phyloP scores from a whole-genome alignment of 345 rosid genomes.

The Heritiera fomes region DNA sequence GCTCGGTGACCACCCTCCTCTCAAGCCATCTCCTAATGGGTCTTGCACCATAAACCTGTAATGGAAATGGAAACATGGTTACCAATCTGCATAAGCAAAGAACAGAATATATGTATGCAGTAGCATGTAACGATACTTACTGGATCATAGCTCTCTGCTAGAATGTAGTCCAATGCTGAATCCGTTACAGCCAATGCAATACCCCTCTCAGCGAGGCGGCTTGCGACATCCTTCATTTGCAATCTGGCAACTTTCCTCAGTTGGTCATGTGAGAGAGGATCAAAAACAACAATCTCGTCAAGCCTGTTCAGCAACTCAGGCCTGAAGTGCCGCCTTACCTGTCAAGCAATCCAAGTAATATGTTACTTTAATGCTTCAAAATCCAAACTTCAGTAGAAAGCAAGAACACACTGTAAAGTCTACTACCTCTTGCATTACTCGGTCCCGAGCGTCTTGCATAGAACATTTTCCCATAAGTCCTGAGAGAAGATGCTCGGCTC shows the following conservation, averaged over 20 bases:
- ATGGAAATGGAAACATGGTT: not conserved
- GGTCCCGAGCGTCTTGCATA: slow-evolving; percentile 79
- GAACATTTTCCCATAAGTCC: slow-evolving; percentile 70
- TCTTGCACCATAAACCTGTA: slow-evolving; percentile 84
- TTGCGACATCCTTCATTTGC: slow-evolving; percentile 85
- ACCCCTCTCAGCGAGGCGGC: slow-evolving; percentile 83
- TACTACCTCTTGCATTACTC: slow-evolving; percentile 76
- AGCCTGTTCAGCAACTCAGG: slow-evolving; percentile 89
- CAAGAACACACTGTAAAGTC: not conserved
- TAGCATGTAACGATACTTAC: slow-evolving; percentile 38
- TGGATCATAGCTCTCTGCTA: slow-evolving; percentile 84
- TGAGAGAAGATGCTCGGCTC: slow-evolving; percentile 78
- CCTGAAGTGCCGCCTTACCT: slow-evolving; percentile 80
- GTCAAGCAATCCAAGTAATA: not conserved
- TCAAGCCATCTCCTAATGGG: slow-evolving; percentile 97
- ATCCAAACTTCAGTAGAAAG: too few species aligned
- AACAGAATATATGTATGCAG: not conserved
- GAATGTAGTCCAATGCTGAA: slow-evolving; percentile 65
- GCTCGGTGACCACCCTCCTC: slow-evolving; percentile 83
- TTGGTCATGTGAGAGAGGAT: slow-evolving; percentile 90
- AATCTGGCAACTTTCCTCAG: slow-evolving; percentile 74
- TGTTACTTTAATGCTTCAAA: not conserved
- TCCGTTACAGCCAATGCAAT: slow-evolving; percentile 83
- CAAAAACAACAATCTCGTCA: slow-evolving; percentile 87
- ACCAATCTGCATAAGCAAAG: not conserved